Base-by-base conservation (phyloP, 164 flowering plant genomes). In the Dillenia suffruticosa region DNA sequence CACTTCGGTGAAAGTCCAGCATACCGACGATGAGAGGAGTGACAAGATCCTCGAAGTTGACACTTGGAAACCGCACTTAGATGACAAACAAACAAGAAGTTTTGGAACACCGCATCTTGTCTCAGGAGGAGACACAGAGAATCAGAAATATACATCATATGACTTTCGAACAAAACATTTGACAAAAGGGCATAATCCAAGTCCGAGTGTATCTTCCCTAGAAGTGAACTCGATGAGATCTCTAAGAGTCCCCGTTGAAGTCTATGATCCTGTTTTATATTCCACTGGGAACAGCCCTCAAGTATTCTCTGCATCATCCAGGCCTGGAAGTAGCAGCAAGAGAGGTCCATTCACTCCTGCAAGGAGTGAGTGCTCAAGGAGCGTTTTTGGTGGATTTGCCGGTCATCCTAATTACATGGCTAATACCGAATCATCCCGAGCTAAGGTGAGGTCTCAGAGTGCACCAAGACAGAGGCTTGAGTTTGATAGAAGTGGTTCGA, bases 321-420 rank as follows among this genome's bases (percentile, higher is more conserved):
- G 83, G 62, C 77, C 73, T 12, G 84, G 79, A 64, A 78, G 77
- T 50, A 63, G 65, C 54, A 62, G 67, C 0, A 71, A 75, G 56
- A 71, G 81, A 53, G 70, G 82, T 12, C 74, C 88, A 1, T 78
- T 80, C 68, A 78, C 89, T 0, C 88, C 89, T 0, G 40, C 84
- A 8, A 83, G 73, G 68, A 81, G 88, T 26, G 90, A 87, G 17
- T 76, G 63, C 57, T 81, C 90, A 0, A 70, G 75, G 68, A 82
- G 87, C 56, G 66, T 49, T 49, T 70, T 73, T 10, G 74, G 71
- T 48, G 82, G 79, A 15, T 83, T 79, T 63, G 19, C 79, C 0
- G 77, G 81, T 52, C 68, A 84, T 66, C 96, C 96, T 0, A 92
- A 70, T 64, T 92, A 87, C 79, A 92, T 92, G 98, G 69, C 91